Evolutionary conservation across 768 basidiomycete species (phyloP), one percentile per base, ranked within the genome.

Genomic region (Naganishia vaughanmartiniae): DNA sequence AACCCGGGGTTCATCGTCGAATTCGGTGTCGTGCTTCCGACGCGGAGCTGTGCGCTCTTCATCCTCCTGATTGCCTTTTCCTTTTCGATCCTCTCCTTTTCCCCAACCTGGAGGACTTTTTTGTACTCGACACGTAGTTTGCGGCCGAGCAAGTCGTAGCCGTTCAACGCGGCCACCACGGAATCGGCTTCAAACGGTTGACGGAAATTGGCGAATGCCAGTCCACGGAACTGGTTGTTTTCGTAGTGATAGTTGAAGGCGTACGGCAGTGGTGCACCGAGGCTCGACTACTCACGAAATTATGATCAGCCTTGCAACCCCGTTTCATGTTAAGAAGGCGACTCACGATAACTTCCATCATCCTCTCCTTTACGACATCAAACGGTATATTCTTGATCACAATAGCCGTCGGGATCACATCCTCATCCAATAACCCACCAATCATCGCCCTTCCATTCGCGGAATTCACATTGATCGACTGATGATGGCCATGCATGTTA

Each of bases 331-430:
- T 19, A 2, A n/a, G 7, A 9, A 48, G 7, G 9, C 4, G 42
- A 87, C 92, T 74, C 70, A 95, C 94, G 81, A 99, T 98, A 81
- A 97, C 93, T 84, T 90, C 89, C 78, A 98, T 88, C 75, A 99
- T 87, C 54, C 92, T 92, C 84, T 98, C 95, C 79, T 92, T 89
- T 84, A 93, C 92, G 75, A 97, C 93, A 77, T 93, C 93, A 86
- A 99, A 99, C 75, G 95, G 95, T 84, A 99, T 99, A 85, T 97
- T 97, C 87, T 99, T 99, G 83, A 99, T 97, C 80, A 99, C 96
- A 78, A 99, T 97, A 67, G 96, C 96, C 12, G 94, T 98, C 67
- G 95, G 95, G 83, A 98, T 98, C 81, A 96, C 86, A 81, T 96
- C 93, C 19, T 72, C 71, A 54, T 72, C 71, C 42, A 72, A 54